Base-by-base conservation (phyloP, 257 asterid species). In the Leptodermis oblonga region DNA sequence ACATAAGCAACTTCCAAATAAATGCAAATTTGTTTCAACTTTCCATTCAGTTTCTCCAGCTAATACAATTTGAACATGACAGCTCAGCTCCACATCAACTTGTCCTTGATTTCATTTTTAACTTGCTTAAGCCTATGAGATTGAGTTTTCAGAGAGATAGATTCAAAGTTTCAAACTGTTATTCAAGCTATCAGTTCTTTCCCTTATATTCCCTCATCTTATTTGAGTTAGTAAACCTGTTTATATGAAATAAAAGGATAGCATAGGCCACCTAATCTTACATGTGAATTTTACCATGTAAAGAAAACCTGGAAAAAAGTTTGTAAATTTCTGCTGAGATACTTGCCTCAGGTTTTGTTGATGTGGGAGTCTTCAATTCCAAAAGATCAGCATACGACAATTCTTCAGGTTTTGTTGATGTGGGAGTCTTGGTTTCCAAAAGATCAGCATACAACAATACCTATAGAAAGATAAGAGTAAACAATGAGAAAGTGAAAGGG, bases 361-460 rank as follows among this genome's bases (percentile, higher is more conserved):
- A 66, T 72, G 73, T 84, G 37, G 79, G 62, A 37, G 74, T 76
- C 81, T 73, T 80, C 37, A 80, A 63, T 81, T 81, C 89, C 81
- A 92, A 70, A 62, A 79, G 71, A 65, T 86, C 85, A 22, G 67
- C 75, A 76, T 73, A 90, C 46, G 90, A 81, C 75, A 93, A 45
- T 74, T n/a, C 98, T 97, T 80, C 68, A 0, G 74, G 77, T 41
- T 67, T 77, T 73, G 70, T 28, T 22, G 84, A 66, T 72, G 73
- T 84, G 37, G 79, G 62, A 37, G 74, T 76, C 81, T 73, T 80
- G 42, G 80, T 66, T 81, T 81, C 89, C 81, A 92, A 70, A 62
- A 79, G 71, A 65, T 86, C 85, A 22, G 67, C 75, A 76, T 73
- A 90, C 46, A 93, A 81, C 75, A 93, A 45, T 74, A 88, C 80